These are phyloP conservation scores for Penicillium egyptiacum DNA, from an alignment of 495 filamentous ascomycete genomes.

Conservation along the genomic window DNA sequence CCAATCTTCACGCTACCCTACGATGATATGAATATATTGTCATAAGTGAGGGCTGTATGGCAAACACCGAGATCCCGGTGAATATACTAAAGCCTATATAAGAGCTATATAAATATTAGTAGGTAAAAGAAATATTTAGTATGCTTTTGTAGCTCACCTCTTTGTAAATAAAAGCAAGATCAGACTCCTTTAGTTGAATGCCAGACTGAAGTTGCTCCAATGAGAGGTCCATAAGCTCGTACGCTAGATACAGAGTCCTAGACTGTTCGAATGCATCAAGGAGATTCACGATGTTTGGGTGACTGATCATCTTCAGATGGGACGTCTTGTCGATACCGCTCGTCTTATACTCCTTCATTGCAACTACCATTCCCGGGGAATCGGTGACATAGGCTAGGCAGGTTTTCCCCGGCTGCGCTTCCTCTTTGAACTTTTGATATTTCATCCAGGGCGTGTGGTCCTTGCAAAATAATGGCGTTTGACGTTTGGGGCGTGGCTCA, in stretches of 20 bases:
- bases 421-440: slow-evolving; percentile 7
- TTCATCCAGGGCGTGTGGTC: slow-evolving; percentile 3
- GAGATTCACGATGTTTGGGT: slow-evolving; percentile 8
- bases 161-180: slow-evolving; percentile 7
- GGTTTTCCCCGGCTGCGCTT: slow-evolving; percentile 3
- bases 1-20: slow-evolving; percentile 10
- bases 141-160: slow-evolving; percentile 5
- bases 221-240: slow-evolving; percentile 8
- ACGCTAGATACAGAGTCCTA: slow-evolving; percentile 5
- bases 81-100: slow-evolving; percentile 10
- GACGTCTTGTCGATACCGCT: slow-evolving; percentile 8
- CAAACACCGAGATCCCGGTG: slow-evolving; percentile 7
- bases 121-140: neutral
- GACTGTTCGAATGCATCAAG: slow-evolving; percentile 3
- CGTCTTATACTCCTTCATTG: slow-evolving; percentile 8
- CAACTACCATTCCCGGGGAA: slow-evolving; percentile 1
- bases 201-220: slow-evolving; percentile 11
- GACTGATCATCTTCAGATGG: slow-evolving; percentile 4
- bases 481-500: neutral
- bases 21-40: slow-evolving; percentile 6
- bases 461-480: slow-evolving; percentile 3
- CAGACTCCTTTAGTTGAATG: slow-evolving; percentile 1
- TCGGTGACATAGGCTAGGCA: slow-evolving; percentile 2
- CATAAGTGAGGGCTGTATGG: neutral
- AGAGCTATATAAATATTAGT: slow-evolving; percentile 2